Evolutionary conservation across 2,329 filamentous ascomycete species (phyloP), one percentile per base, ranked within the genome.

Genomic region (Trichoderma semiorbis): DNA sequence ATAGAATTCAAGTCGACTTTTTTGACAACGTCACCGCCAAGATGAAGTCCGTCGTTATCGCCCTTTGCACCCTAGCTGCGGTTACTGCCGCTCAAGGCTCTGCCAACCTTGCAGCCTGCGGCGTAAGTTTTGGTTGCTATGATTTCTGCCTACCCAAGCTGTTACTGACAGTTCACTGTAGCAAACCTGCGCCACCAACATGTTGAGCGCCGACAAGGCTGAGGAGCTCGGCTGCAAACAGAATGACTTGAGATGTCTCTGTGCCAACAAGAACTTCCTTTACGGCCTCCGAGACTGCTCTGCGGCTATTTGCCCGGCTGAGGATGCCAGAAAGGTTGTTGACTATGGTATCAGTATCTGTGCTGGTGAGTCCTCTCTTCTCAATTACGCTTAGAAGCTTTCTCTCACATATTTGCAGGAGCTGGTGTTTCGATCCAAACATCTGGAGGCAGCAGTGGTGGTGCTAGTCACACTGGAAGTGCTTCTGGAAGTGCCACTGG

Each of bases 221-320:
- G 36, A 74, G 39, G 78, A 83, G 67, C 83, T 89, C 43, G 83
- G 83, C 72, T 90, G 88, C 80, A 70, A 73, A 8, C 72, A 76
- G 69, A 77, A 76, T 53, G 84, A 86, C 73, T 43, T 81, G 55
- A 75, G 76, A 63, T 88, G 86, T 79, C 81, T 87, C 16, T 88
- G 86, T 81, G 75, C 77, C 71, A 84, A 85, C 74, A 53, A 73
- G 58, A 76, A 86, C 81, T 88, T 86, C 78, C 75, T 80, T 71
- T 86, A 83, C 74, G 86, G 86, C 67, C 78, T 88, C 72, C 84
- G 82, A 72, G 86, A 88, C 81, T 88, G 86, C 80, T 83, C 85
- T 21, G 74, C 75, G 73, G 79, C 84, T 78, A 79, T 81, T 58
- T 87, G 85, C 81, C 70, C 74, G 72, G 71, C 75, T 16, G 74